Percentiles rank a stretch among this genome's conserved stretches.
Conservation (phyloP, 2,329 filamentous ascomycete species). For the Colletotrichum sp. region DNA sequence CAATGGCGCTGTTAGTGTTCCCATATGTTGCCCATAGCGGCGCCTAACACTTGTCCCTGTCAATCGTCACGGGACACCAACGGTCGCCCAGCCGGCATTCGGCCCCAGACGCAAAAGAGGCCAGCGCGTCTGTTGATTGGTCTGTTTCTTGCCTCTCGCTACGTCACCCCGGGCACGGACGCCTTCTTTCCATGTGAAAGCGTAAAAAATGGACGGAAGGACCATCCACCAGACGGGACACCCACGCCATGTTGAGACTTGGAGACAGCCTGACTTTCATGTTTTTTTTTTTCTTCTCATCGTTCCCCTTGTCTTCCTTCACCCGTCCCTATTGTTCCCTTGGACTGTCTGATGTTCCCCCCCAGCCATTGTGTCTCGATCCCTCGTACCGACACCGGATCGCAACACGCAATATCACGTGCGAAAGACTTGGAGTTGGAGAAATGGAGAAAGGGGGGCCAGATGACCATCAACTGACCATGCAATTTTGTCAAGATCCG, state of each 20-base stretch:
- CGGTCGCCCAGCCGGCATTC: constrained; percentile 17
- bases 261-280: background rate
- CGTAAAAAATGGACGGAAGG: background rate
- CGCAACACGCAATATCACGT: constrained; percentile 2
- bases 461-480: constrained; percentile 9
- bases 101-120: constrained; percentile 16
- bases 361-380: background rate
- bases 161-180: constrained; percentile 16
- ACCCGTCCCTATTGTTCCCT: background rate
- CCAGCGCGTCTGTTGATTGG: background rate
- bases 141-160: background rate
- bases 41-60: background rate
- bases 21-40: too few species aligned
- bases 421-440: background rate
- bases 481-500: constrained; percentile 7
- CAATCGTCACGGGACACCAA: background rate
- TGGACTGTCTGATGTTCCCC: background rate
- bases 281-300: background rate
- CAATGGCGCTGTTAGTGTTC: background rate
- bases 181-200: constrained; percentile 14
- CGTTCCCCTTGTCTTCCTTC: background rate
- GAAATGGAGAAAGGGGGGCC: background rate
- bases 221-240: background rate
- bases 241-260: background rate
- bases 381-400: background rate